Evolutionary conservation across 1,284 basidiomycete species (phyloP).

Genomic region (Waitea zeae): DNA sequence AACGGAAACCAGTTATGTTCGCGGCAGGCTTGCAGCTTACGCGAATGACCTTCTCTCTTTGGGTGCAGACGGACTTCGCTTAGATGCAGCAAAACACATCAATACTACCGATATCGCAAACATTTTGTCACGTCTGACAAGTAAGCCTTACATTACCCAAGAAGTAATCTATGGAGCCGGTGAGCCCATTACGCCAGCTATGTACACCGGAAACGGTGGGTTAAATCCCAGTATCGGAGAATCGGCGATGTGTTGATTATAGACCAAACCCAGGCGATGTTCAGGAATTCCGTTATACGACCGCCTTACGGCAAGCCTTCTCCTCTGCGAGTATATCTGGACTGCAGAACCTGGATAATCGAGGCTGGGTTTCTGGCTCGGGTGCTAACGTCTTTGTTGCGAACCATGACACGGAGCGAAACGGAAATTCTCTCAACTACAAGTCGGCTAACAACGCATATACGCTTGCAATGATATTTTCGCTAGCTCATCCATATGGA

Average conservation of each 20-base stretch:
- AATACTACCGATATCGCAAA: slow-evolving; percentile 30
- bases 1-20: slow-evolving; percentile 44
- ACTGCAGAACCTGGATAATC: not conserved
- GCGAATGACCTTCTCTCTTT: slow-evolving; percentile 42
- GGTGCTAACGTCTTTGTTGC: slow-evolving; percentile 49
- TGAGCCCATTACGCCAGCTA: slow-evolving; percentile 31
- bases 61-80: slow-evolving; percentile 43
- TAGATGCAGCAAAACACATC: slow-evolving; percentile 51
- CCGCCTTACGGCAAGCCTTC: slow-evolving; percentile 13
- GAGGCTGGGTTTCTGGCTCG: slow-evolving; percentile 38
- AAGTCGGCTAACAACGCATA: slow-evolving; percentile 51
- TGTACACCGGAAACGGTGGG: slow-evolving; percentile 31
- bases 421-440: slow-evolving; percentile 32
- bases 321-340: not conserved
- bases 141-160: slow-evolving; percentile 34
- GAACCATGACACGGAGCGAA: slow-evolving; percentile 58
- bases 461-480: slow-evolving; percentile 40
- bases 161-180: slow-evolving; percentile 13
- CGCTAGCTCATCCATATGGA: slow-evolving; percentile 49
- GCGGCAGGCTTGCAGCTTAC: slow-evolving; percentile 31
- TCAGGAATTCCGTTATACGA: slow-evolving; percentile 44
- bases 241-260: too few species aligned
- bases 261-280: too few species aligned
- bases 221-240: slow-evolving; percentile 1
- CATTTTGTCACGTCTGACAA: slow-evolving; percentile 26